Evolutionary conservation across 495 filamentous ascomycete species (phyloP).

Genomic region (Jackrogersella minutella): DNA sequence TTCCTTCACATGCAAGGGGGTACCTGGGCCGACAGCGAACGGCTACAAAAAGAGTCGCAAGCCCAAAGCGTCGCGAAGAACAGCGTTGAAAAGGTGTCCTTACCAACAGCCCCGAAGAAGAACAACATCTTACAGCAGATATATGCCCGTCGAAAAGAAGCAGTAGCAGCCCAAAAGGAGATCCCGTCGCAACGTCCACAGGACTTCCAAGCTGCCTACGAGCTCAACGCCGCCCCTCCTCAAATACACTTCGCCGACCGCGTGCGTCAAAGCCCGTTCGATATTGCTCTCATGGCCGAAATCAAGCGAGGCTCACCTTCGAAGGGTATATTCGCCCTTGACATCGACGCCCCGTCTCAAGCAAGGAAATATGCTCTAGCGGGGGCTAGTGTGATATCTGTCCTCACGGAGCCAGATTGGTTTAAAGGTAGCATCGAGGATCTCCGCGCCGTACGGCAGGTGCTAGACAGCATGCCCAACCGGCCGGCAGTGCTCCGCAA

Average conservation of each 20-base stretch:
- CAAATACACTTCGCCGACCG: constrained; percentile 83
- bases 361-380: constrained; percentile 91
- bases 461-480: constrained; percentile 87
- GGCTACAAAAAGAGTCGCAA: constrained; percentile 52
- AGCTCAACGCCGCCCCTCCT: constrained; percentile 83
- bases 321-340: constrained; percentile 90
- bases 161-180: constrained; percentile 83
- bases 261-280: constrained; percentile 79
- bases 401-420: constrained; percentile 97
- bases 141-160: constrained; percentile 80
- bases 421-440: constrained; percentile 98
- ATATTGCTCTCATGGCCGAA: constrained; percentile 90
- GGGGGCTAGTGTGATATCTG: constrained; percentile 94
- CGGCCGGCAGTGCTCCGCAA: constrained; percentile 92
- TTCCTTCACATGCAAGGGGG: constrained; percentile 87
- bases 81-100: constrained; percentile 36
- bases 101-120: constrained; percentile 61
- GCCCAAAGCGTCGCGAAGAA: constrained; percentile 30
- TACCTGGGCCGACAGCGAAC: constrained; percentile 85
- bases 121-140: constrained; percentile 89
- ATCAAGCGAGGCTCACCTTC: constrained; percentile 97
- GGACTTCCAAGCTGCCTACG: constrained; percentile 88
- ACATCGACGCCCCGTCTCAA: constrained; percentile 87
- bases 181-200: constrained; percentile 83
- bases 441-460: constrained; percentile 84